Conservation (phyloP, 352 stramenopile species). For the Pythium aquatile region DNA sequence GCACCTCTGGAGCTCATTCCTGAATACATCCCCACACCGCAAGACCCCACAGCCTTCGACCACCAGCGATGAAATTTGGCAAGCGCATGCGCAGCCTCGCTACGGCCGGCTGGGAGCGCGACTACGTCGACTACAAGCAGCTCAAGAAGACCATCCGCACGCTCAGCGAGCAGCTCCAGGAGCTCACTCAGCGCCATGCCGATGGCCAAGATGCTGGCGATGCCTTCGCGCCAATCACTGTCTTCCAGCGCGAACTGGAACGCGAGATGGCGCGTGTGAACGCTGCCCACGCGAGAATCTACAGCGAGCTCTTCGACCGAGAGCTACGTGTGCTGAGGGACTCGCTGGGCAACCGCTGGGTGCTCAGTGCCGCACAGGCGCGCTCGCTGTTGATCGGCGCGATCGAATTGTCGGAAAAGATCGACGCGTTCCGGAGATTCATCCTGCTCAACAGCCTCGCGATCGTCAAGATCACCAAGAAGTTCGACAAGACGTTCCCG, state of each 20-base stretch:
- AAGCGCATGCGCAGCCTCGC: constrained; percentile 75
- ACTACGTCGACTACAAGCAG: constrained; percentile 84
- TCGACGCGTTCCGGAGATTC: constrained; percentile 76
- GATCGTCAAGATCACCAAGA: constrained; percentile 83
- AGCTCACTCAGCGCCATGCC: neutral
- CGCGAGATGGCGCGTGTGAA: constrained; percentile 66
- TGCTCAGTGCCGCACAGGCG: constrained; percentile 50
- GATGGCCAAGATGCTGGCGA: neutral
- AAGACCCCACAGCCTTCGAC: neutral
- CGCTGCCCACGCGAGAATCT: constrained; percentile 49
- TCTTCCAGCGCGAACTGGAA: constrained; percentile 32
- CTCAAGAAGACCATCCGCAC: constrained; percentile 69
- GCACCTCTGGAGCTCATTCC: neutral
- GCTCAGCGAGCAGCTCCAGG: constrained; percentile 14
- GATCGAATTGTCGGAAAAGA: constrained; percentile 55
- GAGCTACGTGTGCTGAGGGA: constrained; percentile 42
- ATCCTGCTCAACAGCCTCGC: constrained; percentile 78
- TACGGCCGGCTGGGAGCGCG: constrained; percentile 48
- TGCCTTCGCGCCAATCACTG: constrained; percentile 23
- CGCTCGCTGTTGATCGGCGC: constrained; percentile 51
- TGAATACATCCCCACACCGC: neutral
- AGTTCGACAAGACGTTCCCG: constrained; percentile 64
- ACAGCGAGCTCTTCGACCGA: constrained; percentile 40
- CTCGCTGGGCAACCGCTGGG: constrained; percentile 53
- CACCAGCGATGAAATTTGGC: constrained; percentile 70